A percentile compares a stretch with the other conserved stretches of the same genome.
Evolutionary conservation across 2,329 filamentous ascomycete genomes (phyloP).

Genomic region (Xylaria sp.): DNA sequence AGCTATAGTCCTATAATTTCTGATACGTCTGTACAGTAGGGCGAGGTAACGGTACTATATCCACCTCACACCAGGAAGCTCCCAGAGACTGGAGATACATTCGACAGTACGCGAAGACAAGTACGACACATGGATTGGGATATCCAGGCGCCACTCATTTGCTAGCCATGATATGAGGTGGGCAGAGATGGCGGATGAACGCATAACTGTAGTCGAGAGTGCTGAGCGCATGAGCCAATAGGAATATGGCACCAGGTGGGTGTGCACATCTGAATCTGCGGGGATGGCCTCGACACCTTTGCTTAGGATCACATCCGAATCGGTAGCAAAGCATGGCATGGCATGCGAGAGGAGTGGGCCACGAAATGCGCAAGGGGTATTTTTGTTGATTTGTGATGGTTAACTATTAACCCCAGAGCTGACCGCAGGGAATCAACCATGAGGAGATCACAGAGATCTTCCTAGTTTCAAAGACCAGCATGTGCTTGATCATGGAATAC

Average conservation of each 20-base stretch:
- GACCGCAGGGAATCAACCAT: slow-evolving; percentile 43
- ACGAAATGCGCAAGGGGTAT: slow-evolving; percentile 46
- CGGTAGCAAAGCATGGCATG: slow-evolving; percentile 48
- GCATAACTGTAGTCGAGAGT: slow-evolving; percentile 62
- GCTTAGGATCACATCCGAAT: slow-evolving; percentile 49
- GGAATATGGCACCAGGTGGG: slow-evolving; percentile 47
- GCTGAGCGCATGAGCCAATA: slow-evolving; percentile 54
- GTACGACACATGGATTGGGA: slow-evolving; percentile 55
- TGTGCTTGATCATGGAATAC: slow-evolving; percentile 30
- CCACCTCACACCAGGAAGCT: slow-evolving; percentile 27
- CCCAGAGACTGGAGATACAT: slow-evolving; percentile 37
- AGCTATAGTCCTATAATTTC: slow-evolving; percentile 25
- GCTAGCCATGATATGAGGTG: slow-evolving; percentile 57
- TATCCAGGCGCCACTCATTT: slow-evolving; percentile 53
- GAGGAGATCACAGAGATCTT: slow-evolving; percentile 48
- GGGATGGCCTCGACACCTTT: slow-evolving; percentile 44
- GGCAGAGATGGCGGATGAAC: slow-evolving; percentile 60
- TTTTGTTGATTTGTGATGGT: slow-evolving; percentile 45
- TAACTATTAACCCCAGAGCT: slow-evolving; percentile 41
- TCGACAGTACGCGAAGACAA: slow-evolving; percentile 46
- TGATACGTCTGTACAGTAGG: slow-evolving; percentile 21
- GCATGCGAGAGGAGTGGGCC: slow-evolving; percentile 45
- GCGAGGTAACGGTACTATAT: slow-evolving; percentile 32
- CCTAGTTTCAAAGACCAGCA: slow-evolving; percentile 41
- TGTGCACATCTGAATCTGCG: slow-evolving; percentile 49